Evolutionary conservation across 208 protist species (phyloP).

Genomic region (Leishmania lainsoni): DNA sequence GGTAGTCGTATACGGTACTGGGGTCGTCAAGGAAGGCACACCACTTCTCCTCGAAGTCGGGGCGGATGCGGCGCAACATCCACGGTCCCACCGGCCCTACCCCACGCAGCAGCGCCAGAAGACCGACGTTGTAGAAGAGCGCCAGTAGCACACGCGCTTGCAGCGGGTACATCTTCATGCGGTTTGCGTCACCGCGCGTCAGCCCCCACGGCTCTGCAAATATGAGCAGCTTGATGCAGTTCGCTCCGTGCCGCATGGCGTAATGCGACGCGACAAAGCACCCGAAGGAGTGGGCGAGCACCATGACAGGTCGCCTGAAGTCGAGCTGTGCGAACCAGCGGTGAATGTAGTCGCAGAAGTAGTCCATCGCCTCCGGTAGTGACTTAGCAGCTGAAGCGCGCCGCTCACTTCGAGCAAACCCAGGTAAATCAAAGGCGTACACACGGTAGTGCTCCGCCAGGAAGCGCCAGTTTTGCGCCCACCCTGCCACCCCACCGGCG

Average conservation of each 20-base stretch:
- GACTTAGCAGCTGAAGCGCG: conserved; percentile 18
- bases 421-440: conserved; percentile 66
- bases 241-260: conserved; percentile 34
- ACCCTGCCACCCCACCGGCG: conserved; percentile 60
- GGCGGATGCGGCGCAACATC: conserved; percentile 44
- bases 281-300: conserved; percentile 72
- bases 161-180: conserved; percentile 32
- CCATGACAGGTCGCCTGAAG: conserved; percentile 39
- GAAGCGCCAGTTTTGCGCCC: conserved; percentile 66
- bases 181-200: conserved; percentile 25
- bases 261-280: conserved; percentile 52
- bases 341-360: conserved; percentile 38
- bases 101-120: conserved; percentile 47
- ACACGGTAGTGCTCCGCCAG: conserved; percentile 47
- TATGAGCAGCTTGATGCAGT: conserved; percentile 34
- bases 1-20: conserved; percentile 66
- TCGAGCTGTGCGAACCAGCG: conserved; percentile 44
- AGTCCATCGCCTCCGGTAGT: conserved; percentile 44
- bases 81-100: conserved; percentile 51
- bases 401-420: conserved; percentile 60
- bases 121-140: conserved; percentile 43
- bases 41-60: conserved; percentile 64
- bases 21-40: conserved; percentile 41
- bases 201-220: conserved; percentile 72
- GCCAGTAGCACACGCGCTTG: conserved; percentile 27